A percentile compares a stretch with the other conserved stretches of the same genome.
These are phyloP conservation scores for Setaria viridis DNA, from an alignment of 202 grass and related monocot species.

Conservation along the genomic window DNA sequence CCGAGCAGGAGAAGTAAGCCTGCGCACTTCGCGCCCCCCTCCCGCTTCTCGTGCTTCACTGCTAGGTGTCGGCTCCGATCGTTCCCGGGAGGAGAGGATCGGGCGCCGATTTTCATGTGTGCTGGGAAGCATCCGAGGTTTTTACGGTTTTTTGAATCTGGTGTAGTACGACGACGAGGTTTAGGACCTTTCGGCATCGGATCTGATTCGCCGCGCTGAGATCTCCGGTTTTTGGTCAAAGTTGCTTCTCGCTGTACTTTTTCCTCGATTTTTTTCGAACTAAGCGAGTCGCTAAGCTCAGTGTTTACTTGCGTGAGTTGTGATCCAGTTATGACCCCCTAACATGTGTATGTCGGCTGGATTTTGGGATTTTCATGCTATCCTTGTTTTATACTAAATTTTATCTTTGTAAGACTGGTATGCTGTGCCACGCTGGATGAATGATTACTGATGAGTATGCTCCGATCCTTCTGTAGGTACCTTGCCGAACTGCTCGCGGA, in stretches of 20 bases:
- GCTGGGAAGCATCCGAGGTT: neutral
- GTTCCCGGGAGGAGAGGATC: constrained; percentile 24
- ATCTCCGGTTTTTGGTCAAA: constrained; percentile 43
- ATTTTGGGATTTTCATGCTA: constrained; percentile 8
- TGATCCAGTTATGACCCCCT: neutral
- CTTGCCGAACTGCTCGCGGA: constrained; percentile 91
- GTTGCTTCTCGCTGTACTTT: constrained; percentile 20
- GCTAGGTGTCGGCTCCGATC: constrained; percentile 36
- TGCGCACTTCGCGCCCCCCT: neutral
- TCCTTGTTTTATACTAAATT: neutral
- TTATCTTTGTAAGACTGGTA: neutral
- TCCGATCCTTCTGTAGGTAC: constrained; percentile 61
- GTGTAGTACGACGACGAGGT: constrained; percentile 22
- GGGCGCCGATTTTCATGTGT: constrained; percentile 19
- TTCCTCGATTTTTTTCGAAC: neutral
- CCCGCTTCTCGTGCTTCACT: constrained; percentile 1
- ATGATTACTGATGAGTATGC: constrained; percentile 37
- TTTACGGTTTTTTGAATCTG: constrained; percentile 38
- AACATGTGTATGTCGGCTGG: neutral
- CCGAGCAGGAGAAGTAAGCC: constrained; percentile 96
- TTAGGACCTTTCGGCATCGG: constrained; percentile 35
- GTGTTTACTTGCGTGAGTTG: constrained; percentile 5
- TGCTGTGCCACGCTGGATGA: neutral
- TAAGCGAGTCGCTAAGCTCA: neutral
- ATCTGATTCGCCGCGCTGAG: constrained; percentile 50